Conservation (phyloP, 805 yeast genomes). For the Kurtzmaniella cleridarum region DNA sequence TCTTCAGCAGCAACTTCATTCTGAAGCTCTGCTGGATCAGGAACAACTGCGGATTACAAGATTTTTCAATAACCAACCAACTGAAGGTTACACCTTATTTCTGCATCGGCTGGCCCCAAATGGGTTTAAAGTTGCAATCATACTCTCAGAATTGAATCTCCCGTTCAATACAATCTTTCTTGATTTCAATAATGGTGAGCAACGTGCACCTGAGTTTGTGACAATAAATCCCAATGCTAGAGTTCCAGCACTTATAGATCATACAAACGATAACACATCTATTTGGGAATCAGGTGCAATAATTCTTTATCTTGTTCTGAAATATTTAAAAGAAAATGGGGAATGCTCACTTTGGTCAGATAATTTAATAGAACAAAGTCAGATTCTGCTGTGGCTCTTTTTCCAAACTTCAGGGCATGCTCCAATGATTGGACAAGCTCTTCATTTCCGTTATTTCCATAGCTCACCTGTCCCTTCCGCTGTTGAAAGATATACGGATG, state of each 20-base stretch:
- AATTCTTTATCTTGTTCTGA: conserved; percentile 72
- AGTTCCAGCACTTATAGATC: conserved; percentile 92
- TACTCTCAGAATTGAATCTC: conserved; percentile 75
- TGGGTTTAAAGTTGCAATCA: conserved; percentile 92
- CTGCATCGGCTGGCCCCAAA: conserved; percentile 86
- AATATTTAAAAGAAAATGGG: conserved; percentile 56
- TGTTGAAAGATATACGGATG: conserved; percentile 79
- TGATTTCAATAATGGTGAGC: conserved; percentile 86
- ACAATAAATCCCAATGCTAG: conserved; percentile 94
- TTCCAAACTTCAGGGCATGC: conserved; percentile 97
- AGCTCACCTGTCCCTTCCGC: conserved; percentile 82
- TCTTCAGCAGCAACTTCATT: conserved; percentile 42
- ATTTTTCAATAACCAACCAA: conserved; percentile 72
- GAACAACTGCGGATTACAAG: conserved; percentile 57
- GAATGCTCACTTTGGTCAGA: conserved; percentile 76
- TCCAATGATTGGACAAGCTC: conserved; percentile 97
- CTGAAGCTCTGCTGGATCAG: conserved; percentile 34
- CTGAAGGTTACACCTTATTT: conserved; percentile 80
- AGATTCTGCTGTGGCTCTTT: conserved; percentile 82
- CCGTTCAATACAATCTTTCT: conserved; percentile 76
- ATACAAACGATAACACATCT: conserved; percentile 69
- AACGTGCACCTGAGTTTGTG: conserved; percentile 88
- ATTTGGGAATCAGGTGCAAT: conserved; percentile 97
- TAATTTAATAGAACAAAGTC: conserved; percentile 73
- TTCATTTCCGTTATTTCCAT: conserved; percentile 90